Evolutionary conservation across 495 filamentous ascomycete genomes (phyloP), one percentile per base, ranked within the genome.

Genomic region (Patellaria atrata): DNA sequence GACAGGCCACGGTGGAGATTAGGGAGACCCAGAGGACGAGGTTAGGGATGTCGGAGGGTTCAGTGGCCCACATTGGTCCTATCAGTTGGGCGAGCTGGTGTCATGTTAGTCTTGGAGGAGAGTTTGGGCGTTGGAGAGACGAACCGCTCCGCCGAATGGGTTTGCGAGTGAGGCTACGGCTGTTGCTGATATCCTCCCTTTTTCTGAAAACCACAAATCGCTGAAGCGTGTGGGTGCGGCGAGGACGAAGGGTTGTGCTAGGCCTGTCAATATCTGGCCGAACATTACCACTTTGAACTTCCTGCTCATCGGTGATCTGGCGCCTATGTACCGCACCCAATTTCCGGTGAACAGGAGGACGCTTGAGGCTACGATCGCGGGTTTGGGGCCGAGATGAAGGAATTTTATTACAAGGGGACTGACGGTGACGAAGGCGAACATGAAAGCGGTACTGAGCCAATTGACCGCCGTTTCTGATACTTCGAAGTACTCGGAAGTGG

Each of bases 201-300:
- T 53, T 40, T 82, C 76, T 0, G 82, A 81, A 58, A 97, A 97
- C 89, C 89, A 96, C 20, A 93, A 61, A 50, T 94, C 85, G 36
- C 79, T 86, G 50, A 93, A 97, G 35, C 83, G 67, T 2, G 89
- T 85, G 0, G 89, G 86, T 1, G 89, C 83, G 23, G 79, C 72
- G 4, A 96, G 71, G 21, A 92, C 83, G 57, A 96, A 94, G 0
- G 89, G 86, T 42, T 97, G 89, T 9, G 82, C 77, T 6, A 94
- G 61, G 0, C 89, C 89, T 23, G 77, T 82, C 12, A 97, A 58
- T 57, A 94, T 77, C 60, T 97, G 89, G n/a, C 87, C 89, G 54
- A 93, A 77, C 77, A 94, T 82, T 27, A 82, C 78, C 14, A 80
- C 65, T 7, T 77, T 75, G 46, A 82, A 93, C 22, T 70, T 68